Base-by-base conservation (phyloP, 768 basidiomycete species). In the Omphalotus guepiniiformis region DNA sequence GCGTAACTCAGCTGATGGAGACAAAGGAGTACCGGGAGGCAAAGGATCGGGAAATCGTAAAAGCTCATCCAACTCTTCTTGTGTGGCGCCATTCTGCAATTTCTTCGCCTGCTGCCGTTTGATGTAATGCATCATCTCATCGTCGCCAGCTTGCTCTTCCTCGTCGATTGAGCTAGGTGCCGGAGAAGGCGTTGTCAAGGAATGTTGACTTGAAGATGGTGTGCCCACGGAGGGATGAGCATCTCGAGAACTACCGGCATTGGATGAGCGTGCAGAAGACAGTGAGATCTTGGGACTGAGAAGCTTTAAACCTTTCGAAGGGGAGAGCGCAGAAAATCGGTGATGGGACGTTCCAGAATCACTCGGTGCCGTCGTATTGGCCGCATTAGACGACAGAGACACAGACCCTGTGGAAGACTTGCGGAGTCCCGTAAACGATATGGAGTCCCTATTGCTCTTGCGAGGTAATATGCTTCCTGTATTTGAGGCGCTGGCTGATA, bases 121-220 rank as follows among this genome's bases (percentile, higher is more conserved):
- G 53, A 97, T 89, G 65, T 95, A 99, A 49, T 88, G 85, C 59
- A 88, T 66, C 96, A 99, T 99, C 69, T 99, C 96, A 52, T 96
- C 93, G 60, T 99, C 96, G 13, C 90, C 96, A 15, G 88, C 68
- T 6, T 86, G 42, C 62, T 94, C 90, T 52, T 94, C 92, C 50
- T 94, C 93, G 49, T 91, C 91, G 2, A 88, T 71, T 2, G 78
- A 71, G 55, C 80, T 83, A 22, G 85, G 84, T 5, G 78, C 80
- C 0, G 93, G 93, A 1, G 93, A 95, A 3, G 91, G 89, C 1
- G 88, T 90, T 3, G 87, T 91, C 19, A 85, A 64, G 18, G 87
- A 87, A 50, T 87, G 82, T 28, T 85, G 76, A 57, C 83, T 85
- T 3, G 82, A 80, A 1, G 86, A 82, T 12, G 85, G 85, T 1